These are phyloP conservation scores for Sporisorium exsertum DNA, from an alignment of 1,284 basidiomycete species.

Conservation along the genomic window DNA sequence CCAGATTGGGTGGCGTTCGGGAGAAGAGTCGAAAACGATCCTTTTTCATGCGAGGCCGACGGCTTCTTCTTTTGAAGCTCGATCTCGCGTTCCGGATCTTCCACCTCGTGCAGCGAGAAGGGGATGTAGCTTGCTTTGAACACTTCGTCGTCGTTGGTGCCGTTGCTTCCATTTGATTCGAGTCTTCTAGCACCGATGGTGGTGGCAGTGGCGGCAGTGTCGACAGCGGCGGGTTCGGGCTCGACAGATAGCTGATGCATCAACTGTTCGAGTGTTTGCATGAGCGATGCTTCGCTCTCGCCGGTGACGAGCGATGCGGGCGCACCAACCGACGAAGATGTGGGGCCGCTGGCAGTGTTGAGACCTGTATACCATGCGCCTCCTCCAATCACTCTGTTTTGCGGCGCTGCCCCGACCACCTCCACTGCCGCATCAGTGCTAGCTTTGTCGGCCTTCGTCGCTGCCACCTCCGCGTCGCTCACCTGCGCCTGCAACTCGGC, in stretches of 20 bases:
- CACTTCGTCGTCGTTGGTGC: slow-evolving; percentile 55
- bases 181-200: background rate
- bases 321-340: background rate
- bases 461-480: background rate
- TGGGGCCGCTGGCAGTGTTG: background rate
- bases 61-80: slow-evolving; percentile 25
- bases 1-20: background rate
- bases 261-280: slow-evolving; percentile 43
- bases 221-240: background rate
- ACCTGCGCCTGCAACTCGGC: background rate
- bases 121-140: slow-evolving; percentile 66
- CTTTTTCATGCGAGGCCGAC: background rate
- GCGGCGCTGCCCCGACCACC: background rate
- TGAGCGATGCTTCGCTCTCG: slow-evolving; percentile 56
- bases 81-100: slow-evolving; percentile 66
- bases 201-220: background rate
- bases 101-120: slow-evolving; percentile 64
- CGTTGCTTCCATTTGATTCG: background rate
- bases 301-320: slow-evolving; percentile 8
- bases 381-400: slow-evolving; percentile 34
- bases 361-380: slow-evolving; percentile 41
- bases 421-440: background rate
- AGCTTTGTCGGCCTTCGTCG: background rate
- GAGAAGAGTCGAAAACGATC: background rate
- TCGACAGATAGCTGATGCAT: slow-evolving; percentile 34